Percentiles rank a stretch among this genome's conserved stretches.
phyloP scores from a whole-genome alignment of 805 yeast genomes.

The Saccharomycopsis olivae region DNA sequence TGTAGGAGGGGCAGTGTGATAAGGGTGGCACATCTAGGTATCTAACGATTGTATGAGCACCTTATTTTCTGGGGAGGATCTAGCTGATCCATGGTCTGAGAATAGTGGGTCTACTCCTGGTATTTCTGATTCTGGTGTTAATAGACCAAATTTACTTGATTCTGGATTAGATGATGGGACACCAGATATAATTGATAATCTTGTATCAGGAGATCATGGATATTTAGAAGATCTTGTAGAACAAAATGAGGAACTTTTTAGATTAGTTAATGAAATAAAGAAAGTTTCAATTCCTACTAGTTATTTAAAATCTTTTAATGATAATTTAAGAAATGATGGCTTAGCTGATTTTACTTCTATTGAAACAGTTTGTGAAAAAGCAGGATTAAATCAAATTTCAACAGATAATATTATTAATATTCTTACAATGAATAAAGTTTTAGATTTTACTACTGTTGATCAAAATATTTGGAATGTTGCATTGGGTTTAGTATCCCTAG shows the following conservation, averaged over 20 bases:
- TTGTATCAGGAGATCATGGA: not conserved
- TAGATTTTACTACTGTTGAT: constrained; percentile 12
- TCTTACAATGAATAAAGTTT: constrained; percentile 7
- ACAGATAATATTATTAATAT: constrained; percentile 14
- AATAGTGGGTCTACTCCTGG: too few species aligned
- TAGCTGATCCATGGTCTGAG: too few species aligned
- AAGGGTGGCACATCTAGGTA: too few species aligned
- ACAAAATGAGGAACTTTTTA: constrained; percentile 13
- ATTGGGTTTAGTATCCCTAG: constrained; percentile 33
- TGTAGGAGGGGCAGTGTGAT: too few species aligned
- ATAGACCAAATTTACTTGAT: too few species aligned
- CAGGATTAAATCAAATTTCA: constrained; percentile 16
- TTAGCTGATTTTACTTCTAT: constrained; percentile 7
- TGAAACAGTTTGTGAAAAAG: constrained; percentile 9
- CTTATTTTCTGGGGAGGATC: too few species aligned
- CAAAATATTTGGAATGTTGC: constrained; percentile 22
- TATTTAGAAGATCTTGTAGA: constrained; percentile 10
- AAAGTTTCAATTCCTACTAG: constrained; percentile 2
- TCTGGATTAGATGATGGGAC: too few species aligned
- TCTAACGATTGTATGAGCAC: too few species aligned
- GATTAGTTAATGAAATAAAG: constrained; percentile 1
- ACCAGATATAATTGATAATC: too few species aligned
- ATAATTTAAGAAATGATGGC: constrained; percentile 8
- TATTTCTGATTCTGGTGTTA: too few species aligned
- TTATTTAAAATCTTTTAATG: constrained; percentile 6